phyloP scores from a whole-genome alignment of 2,329 filamentous ascomycete genomes.

The Arthroderma sp. region DNA sequence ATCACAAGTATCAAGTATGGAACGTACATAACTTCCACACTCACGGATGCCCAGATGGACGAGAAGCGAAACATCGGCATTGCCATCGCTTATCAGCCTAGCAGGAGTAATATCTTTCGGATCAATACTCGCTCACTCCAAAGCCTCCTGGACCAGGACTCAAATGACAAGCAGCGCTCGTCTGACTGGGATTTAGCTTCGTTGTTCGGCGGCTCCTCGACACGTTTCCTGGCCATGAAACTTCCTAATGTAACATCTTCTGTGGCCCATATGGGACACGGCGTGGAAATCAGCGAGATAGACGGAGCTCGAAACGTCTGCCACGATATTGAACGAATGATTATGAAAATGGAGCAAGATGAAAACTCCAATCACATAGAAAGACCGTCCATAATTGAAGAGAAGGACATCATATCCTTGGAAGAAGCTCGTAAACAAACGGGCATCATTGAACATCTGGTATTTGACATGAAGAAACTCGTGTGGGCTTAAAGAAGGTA shows the following conservation, averaged over 20 bases:
- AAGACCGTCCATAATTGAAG: constrained; percentile 32
- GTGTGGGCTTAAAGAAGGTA: constrained; percentile 53
- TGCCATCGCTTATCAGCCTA: constrained; percentile 61
- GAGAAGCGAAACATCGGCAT: constrained; percentile 72
- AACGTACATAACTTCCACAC: constrained; percentile 79
- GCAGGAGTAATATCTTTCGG: constrained; percentile 56
- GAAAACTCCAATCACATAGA: constrained; percentile 21
- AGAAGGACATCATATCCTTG: constrained; percentile 65
- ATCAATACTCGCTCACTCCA: constrained; percentile 73
- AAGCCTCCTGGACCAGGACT: constrained; percentile 33
- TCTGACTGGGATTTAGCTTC: constrained; percentile 30
- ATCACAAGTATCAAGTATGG: constrained; percentile 63
- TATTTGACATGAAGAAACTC: constrained; percentile 83
- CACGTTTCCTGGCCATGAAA: constrained; percentile 32
- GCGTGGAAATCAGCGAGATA: constrained; percentile 28
- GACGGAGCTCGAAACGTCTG: constrained; percentile 53
- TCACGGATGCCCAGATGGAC: constrained; percentile 64
- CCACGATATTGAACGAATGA: constrained; percentile 60
- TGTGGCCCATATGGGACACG: constrained; percentile 9
- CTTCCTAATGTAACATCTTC: constrained; percentile 24
- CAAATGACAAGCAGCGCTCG: background rate
- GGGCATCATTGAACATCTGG: constrained; percentile 70
- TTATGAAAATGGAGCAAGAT: constrained; percentile 32
- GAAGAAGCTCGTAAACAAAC: constrained; percentile 79
- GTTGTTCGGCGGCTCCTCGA: constrained; percentile 24